Conservation (phyloP, 805 yeast genomes). For the Lipomyces lipofer region DNA sequence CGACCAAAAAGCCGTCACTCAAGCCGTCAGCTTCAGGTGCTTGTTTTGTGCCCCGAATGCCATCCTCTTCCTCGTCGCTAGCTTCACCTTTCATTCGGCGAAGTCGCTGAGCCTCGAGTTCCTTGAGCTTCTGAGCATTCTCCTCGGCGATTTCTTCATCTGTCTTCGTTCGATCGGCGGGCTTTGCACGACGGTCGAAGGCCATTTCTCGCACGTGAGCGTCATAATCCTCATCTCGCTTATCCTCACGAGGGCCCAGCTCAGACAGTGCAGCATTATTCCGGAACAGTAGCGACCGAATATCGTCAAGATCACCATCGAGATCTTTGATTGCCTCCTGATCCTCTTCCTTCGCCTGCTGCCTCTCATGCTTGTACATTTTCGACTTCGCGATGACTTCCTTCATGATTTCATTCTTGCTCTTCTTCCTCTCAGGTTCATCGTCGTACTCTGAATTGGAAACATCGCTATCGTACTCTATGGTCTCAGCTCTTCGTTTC, state of each 20-base stretch:
- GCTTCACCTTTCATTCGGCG: slow-evolving; percentile 44
- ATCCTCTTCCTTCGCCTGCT: slow-evolving; percentile 43
- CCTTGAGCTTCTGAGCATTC: slow-evolving; percentile 36
- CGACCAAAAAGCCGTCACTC: slow-evolving; percentile 38
- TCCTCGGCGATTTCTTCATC: slow-evolving; percentile 45
- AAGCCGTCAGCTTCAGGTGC: slow-evolving; percentile 38
- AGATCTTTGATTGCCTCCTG: slow-evolving; percentile 41
- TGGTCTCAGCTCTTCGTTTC: slow-evolving; percentile 3
- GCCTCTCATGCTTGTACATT: slow-evolving; percentile 45
- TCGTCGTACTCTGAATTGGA: slow-evolving; percentile 45
- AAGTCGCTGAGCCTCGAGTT: slow-evolving; percentile 40
- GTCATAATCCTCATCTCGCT: slow-evolving; percentile 40
- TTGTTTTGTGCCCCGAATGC: slow-evolving; percentile 53
- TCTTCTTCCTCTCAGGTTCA: slow-evolving; percentile 41
- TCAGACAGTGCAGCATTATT: slow-evolving; percentile 1
- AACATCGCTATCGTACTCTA: slow-evolving; percentile 3
- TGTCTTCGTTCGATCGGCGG: slow-evolving; percentile 46
- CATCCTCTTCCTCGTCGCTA: slow-evolving; percentile 33
- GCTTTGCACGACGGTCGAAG: slow-evolving; percentile 45
- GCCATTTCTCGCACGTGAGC: slow-evolving; percentile 42
- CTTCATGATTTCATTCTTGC: slow-evolving; percentile 47
- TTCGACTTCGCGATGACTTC: slow-evolving; percentile 48
- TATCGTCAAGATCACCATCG: slow-evolving; percentile 40
- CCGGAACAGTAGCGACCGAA: slow-evolving; percentile 23
- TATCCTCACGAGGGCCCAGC: not conserved